These are phyloP conservation scores for Benincasa hispida DNA, from an alignment of 306 rosid species.

Conservation along the genomic window DNA sequence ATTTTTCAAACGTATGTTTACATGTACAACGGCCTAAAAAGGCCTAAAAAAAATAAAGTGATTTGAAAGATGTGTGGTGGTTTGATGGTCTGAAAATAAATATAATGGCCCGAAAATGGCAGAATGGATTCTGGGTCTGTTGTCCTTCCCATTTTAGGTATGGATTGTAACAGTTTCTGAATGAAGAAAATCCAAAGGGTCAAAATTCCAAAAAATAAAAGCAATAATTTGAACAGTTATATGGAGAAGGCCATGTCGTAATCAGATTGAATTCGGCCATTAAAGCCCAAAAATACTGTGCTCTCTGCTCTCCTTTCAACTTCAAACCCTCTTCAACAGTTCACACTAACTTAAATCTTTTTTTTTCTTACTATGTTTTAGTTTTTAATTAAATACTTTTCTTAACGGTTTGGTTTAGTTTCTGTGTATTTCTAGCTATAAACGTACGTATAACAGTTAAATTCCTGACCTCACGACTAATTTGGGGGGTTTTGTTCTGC, in stretches of 20 bases:
- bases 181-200: neutral
- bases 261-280: neutral
- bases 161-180: neutral
- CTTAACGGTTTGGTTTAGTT: neutral
- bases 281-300: neutral
- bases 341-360: neutral
- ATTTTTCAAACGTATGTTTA: too few relatives aligned
- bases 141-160: slow-evolving; percentile 2
- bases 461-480: neutral
- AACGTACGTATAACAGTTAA: neutral
- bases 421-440: neutral
- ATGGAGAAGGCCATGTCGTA: neutral
- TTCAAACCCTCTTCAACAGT: neutral
- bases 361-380: neutral
- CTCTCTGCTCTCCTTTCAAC: neutral
- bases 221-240: neutral
- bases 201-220: neutral
- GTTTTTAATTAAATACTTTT: neutral
- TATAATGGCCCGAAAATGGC: neutral
- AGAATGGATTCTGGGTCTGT: neutral
- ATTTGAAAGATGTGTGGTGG: neutral
- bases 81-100: neutral
- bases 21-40: too few relatives aligned
- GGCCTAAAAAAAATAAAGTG: neutral
- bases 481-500: neutral